Evolutionary conservation across 345 rosid species (phyloP).

Genomic region (Gossypium thurberi): DNA sequence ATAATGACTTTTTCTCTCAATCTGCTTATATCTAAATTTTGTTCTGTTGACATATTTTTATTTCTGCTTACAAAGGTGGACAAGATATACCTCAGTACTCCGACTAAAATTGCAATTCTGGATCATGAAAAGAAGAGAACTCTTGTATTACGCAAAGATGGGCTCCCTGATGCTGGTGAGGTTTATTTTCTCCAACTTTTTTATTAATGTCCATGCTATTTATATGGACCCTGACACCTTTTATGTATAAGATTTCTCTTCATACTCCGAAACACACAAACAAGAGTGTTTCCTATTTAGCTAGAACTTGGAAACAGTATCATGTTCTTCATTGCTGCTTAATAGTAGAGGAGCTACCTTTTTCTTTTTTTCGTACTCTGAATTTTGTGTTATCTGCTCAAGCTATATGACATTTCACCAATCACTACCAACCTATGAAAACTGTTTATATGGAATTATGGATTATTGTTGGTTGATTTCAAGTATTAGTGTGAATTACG

Average conservation of each 20-base stretch:
- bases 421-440: neutral
- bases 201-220: conserved; percentile 1
- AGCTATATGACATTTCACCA: neutral
- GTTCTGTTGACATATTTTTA: conserved; percentile 5
- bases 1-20: neutral
- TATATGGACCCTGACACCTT: neutral
- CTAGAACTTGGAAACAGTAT: neutral
- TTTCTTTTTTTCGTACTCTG: neutral
- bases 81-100: conserved; percentile 79
- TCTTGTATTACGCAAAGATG: conserved; percentile 85
- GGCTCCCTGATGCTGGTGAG: conserved; percentile 97
- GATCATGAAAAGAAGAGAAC: conserved; percentile 98
- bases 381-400: neutral
- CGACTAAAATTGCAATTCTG: conserved; percentile 84
- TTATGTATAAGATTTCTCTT: neutral
- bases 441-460: neutral
- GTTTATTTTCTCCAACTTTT: neutral
- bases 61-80: conserved; percentile 44
- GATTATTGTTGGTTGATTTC: neutral
- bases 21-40: neutral
- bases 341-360: neutral
- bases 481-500: neutral
- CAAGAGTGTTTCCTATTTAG: neutral
- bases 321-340: neutral
- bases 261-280: neutral